Percentiles rank a stretch among this genome's conserved stretches.
Conservation (phyloP, 1,284 basidiomycete species). For the Tetrapyrgos nigripes region DNA sequence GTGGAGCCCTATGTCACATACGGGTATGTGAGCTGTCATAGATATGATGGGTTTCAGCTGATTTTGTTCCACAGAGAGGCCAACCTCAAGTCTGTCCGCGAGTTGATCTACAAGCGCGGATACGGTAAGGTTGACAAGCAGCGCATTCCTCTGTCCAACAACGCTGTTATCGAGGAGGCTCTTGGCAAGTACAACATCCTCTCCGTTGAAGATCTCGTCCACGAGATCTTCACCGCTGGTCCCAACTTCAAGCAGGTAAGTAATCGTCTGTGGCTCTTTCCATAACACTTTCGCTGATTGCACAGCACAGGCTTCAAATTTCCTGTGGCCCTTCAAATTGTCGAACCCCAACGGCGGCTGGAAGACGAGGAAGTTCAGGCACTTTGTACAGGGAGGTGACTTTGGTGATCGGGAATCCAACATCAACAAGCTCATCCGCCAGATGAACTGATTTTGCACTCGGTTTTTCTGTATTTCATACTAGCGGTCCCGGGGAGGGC, state of each 20-base stretch:
- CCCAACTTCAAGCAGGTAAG: slow-evolving; percentile 98
- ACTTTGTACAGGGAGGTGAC: slow-evolving; percentile 94
- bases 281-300: not conserved
- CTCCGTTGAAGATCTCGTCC: slow-evolving; percentile 97
- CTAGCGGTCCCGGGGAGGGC: slow-evolving; percentile 21
- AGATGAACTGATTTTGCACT: slow-evolving; percentile 80
- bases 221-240: slow-evolving; percentile 95
- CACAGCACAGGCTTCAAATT: slow-evolving; percentile 76
- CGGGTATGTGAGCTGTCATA: slow-evolving; percentile 61
- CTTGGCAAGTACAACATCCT: slow-evolving; percentile 98
- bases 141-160: slow-evolving; percentile 95
- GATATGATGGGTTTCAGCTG: slow-evolving; percentile 3
- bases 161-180: slow-evolving; percentile 90
- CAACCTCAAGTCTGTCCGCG: slow-evolving; percentile 96
- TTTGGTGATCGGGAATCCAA: slow-evolving; percentile 94
- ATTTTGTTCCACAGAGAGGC: slow-evolving; percentile 68
- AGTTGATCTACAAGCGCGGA: slow-evolving; percentile 99
- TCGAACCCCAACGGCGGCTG: slow-evolving; percentile 99
- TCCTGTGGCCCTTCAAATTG: slow-evolving; percentile 99
- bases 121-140: slow-evolving; percentile 99
- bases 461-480: slow-evolving; percentile 12
- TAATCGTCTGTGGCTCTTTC: slow-evolving; percentile 14
- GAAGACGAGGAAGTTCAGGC: slow-evolving; percentile 96
- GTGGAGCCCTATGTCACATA: slow-evolving; percentile 98
- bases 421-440: slow-evolving; percentile 97